These are phyloP conservation scores for Neonectria faginata DNA, from an alignment of 2,329 filamentous ascomycete species.

Conservation along the genomic window DNA sequence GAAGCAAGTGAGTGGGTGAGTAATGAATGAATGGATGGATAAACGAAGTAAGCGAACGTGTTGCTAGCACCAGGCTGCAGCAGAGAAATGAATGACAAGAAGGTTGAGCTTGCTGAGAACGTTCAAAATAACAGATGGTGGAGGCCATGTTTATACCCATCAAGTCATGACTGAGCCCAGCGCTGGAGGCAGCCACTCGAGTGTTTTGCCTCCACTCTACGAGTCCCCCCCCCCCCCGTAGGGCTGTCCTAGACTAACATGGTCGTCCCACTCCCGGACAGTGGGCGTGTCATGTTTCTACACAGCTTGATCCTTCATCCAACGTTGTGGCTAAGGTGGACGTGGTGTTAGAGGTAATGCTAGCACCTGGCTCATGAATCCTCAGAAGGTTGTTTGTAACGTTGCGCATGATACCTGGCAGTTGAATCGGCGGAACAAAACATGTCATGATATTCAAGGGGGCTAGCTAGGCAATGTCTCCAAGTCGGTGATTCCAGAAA, in stretches of 20 bases:
- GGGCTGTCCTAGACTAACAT: conserved; percentile 3
- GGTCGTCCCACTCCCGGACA: conserved; percentile 24
- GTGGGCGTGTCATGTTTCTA: conserved; percentile 27
- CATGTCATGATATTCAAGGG: neutral
- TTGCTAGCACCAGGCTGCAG: conserved; percentile 35
- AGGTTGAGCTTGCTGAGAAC: conserved; percentile 12
- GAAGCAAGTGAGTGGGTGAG: conserved; percentile 5
- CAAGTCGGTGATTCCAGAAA: neutral
- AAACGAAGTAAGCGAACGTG: conserved; percentile 10
- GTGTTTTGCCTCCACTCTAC: conserved; percentile 11
- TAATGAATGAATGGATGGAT: conserved; percentile 13
- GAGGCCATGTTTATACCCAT: conserved; percentile 15
- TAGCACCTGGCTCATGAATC: conserved; percentile 1
- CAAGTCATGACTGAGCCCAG: neutral
- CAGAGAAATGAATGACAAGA: conserved; percentile 28
- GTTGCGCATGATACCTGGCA: conserved; percentile 7
- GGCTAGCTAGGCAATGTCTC: neutral
- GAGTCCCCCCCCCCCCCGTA: neutral
- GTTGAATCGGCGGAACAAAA: conserved; percentile 1
- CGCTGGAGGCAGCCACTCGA: neutral
- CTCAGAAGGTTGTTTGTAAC: neutral
- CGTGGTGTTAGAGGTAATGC: neutral
- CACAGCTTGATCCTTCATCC: conserved; percentile 3
- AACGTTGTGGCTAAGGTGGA: conserved; percentile 5
- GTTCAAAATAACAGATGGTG: neutral